Evolutionary conservation across 2,329 filamentous ascomycete genomes (phyloP), one percentile per base, ranked within the genome.

Genomic region (Trichoderma asperellum): DNA sequence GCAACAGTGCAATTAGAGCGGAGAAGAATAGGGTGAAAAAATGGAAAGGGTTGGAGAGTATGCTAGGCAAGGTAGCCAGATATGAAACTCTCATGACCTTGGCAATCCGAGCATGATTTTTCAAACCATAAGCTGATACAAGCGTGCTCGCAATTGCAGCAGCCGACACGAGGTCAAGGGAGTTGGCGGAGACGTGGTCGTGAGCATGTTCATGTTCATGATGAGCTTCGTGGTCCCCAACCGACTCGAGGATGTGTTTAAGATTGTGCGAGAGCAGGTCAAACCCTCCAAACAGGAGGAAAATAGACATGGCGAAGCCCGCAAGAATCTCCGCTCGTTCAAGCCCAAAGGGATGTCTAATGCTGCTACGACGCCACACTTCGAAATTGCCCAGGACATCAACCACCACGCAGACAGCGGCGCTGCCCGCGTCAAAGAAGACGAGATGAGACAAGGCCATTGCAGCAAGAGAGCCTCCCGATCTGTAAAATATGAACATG

Each of bases 301-400:
- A 93, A 49, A 99, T 92, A 63, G 94, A 96, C 89, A 98, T 93
- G 71, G 94, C 96, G 73, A 99, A 97, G 21, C 96, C 96, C 43
- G 94, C 94, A 18, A 99, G 87, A 5, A 99, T 95, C 80, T 99
- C 96, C 70, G 92, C 92, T 66, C 96, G 89, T 81, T 97, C 93
- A 29, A 99, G 87, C 4, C 91, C 94, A 77, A 99, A 99, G 0
- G 96, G 96, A 80, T 99, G 94, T 29, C 94, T 90, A 74, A 99
- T 92, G 73, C 91, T 96, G 74, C 92, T 95, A 58, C 95, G 88
- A 73, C 93, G 93, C 96, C 96, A 99, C 52, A 98, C 94, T 78
- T 99, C 96, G 75, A 99, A 99, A 79, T 99, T 99, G 63, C 92
- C 90, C 59, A 97, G 88, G 1, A 98, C 92, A 77, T 99, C 96